Percentiles rank a stretch among this genome's conserved stretches.
Conservation (phyloP, 345 rosid genomes). For the Eucalyptus marginata region DNA sequence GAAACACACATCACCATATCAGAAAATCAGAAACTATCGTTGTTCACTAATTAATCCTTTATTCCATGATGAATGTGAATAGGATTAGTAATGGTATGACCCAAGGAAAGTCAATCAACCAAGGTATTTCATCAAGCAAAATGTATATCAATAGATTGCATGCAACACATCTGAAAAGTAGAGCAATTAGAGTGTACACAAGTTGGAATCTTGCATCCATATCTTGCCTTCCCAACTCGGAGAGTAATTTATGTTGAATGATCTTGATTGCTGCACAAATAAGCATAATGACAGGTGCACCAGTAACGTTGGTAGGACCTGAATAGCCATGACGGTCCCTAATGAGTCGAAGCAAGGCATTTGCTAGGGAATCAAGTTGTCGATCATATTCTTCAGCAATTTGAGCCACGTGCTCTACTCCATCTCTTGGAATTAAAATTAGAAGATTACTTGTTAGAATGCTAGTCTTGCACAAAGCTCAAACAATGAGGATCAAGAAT, state of each 20-base stretch:
- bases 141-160: fast-evolving
- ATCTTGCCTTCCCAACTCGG: neutral
- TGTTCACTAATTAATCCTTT: neutral
- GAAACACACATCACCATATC: neutral
- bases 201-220: neutral
- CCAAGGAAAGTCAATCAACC: neutral
- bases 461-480: neutral
- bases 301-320: fast-evolving
- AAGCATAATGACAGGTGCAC: neutral
- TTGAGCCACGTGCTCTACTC: neutral
- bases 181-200: neutral
- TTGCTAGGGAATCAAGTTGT: neutral
- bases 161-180: neutral
- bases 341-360: neutral
- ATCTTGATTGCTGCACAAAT: neutral
- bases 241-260: neutral
- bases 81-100: fast-evolving
- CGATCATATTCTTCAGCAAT: neutral
- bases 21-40: fast-evolving
- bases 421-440: neutral
- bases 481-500: neutral
- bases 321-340: fast-evolving
- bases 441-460: neutral
- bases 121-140: neutral
- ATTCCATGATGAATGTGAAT: neutral